A percentile compares a stretch with the other conserved stretches of the same genome.
These are phyloP conservation scores for Wickerhamomyces kurtzmanii DNA, from an alignment of 805 yeast genomes.

Conservation along the genomic window DNA sequence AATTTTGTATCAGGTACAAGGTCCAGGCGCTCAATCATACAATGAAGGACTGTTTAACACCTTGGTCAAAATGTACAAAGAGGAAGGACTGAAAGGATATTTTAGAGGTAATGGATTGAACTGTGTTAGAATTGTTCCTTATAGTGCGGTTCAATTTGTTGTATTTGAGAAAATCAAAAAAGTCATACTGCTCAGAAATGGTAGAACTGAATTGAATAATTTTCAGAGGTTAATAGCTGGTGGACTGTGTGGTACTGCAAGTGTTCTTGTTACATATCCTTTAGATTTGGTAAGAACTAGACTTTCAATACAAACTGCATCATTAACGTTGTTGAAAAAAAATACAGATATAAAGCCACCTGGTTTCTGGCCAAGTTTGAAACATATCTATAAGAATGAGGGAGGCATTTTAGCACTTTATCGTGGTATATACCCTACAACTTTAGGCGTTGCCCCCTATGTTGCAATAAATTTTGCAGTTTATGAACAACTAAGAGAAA, in stretches of 20 bases:
- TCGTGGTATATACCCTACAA: conserved; percentile 84
- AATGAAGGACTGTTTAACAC: conserved; percentile 70
- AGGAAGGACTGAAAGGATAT: conserved; percentile 87
- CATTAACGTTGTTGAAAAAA: conserved; percentile 35
- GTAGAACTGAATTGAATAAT: conserved; percentile 32
- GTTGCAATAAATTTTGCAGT: conserved; percentile 89
- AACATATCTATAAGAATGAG: conserved; percentile 56
- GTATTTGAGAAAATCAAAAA: conserved; percentile 62
- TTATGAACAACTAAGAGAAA: conserved; percentile 72
- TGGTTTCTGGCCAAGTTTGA: conserved; percentile 52
- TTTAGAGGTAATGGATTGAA: conserved; percentile 88
- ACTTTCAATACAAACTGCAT: conserved; percentile 82
- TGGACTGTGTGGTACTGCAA: conserved; percentile 67
- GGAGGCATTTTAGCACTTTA: conserved; percentile 78
- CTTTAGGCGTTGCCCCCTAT: conserved; percentile 92
- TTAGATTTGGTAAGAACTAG: conserved; percentile 87
- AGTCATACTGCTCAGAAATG: conserved; percentile 20
- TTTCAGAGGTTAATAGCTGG: conserved; percentile 66
- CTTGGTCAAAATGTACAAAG: conserved; percentile 67
- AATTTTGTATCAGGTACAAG: conserved; percentile 85
- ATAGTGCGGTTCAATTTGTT: conserved; percentile 88
- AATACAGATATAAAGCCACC: conserved; percentile 41
- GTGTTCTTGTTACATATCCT: conserved; percentile 84
- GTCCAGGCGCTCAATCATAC: conserved; percentile 31
- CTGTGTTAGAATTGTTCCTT: conserved; percentile 86